Percentiles rank a stretch among this genome's conserved stretches.
These are phyloP conservation scores for Sugiyamaella grinbergsii DNA, from an alignment of 1,139 yeast species.

Conservation along the genomic window DNA sequence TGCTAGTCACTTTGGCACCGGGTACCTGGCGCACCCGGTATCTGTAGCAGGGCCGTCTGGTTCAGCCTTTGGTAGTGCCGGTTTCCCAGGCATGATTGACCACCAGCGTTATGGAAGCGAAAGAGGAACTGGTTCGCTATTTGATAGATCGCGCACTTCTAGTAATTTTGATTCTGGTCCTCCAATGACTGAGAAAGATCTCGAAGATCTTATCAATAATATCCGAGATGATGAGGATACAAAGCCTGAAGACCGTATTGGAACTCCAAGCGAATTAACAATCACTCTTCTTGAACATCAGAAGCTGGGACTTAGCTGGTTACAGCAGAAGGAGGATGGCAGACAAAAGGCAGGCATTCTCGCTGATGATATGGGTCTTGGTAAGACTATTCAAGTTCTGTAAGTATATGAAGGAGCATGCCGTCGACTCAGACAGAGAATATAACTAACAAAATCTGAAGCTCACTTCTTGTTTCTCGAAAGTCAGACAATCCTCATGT, in stretches of 20 bases:
- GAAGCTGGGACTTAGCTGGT: constrained; percentile 81
- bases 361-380: constrained; percentile 61
- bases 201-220: constrained; percentile 60
- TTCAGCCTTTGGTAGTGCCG: background rate
- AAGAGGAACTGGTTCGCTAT: background rate
- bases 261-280: constrained; percentile 70
- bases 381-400: constrained; percentile 54
- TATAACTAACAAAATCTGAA: constrained; percentile 48
- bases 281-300: constrained; percentile 80
- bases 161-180: constrained; percentile 1
- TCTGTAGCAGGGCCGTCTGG: constrained; percentile 1
- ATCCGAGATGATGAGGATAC: constrained; percentile 62
- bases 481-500: constrained; percentile 61
- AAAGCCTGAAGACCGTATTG: constrained; percentile 51
- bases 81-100: no score
- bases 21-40: background rate
- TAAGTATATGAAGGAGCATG: constrained; percentile 32
- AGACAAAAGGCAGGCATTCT: constrained; percentile 53
- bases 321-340: constrained; percentile 61
- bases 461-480: constrained; percentile 59
- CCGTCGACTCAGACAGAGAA: background rate
- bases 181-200: constrained; percentile 41
- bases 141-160: background rate
- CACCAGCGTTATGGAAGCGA: no score
- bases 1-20: background rate